phyloP scores from a whole-genome alignment of 2,329 filamentous ascomycete species.

The Eutypa lata region DNA sequence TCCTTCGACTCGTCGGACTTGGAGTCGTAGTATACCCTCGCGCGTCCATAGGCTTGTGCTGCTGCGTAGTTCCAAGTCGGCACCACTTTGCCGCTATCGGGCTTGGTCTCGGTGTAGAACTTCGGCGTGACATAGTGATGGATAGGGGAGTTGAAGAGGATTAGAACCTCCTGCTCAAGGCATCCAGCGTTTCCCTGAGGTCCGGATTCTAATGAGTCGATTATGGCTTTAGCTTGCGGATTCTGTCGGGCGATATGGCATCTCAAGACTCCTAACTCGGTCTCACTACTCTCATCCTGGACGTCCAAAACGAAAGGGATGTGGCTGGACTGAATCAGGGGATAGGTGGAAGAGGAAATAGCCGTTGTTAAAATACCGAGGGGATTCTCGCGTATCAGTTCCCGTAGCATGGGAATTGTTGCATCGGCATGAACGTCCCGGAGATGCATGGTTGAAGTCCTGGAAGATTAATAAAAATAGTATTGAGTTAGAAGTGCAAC shows the following conservation, averaged over 20 bases:
- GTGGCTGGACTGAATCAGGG: constrained; percentile 56
- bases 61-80: constrained; percentile 71
- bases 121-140: constrained; percentile 68
- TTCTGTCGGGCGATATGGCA: constrained; percentile 63
- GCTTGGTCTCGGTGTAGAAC: constrained; percentile 66
- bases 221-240: constrained; percentile 60
- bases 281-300: constrained; percentile 36
- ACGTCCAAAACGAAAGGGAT: constrained; percentile 59
- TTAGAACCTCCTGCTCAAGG: constrained; percentile 53
- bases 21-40: constrained; percentile 50
- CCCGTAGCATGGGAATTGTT: constrained; percentile 44
- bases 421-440: constrained; percentile 50
- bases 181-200: constrained; percentile 17
- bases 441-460: constrained; percentile 53
- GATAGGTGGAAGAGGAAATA: constrained; percentile 45
- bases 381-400: constrained; percentile 57
- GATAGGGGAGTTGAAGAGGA: constrained; percentile 57
- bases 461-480: background rate
- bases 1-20: constrained; percentile 38
- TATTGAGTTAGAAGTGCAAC: background rate
- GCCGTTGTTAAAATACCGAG: constrained; percentile 63
- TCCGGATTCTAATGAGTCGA: constrained; percentile 37
- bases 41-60: constrained; percentile 60
- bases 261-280: constrained; percentile 45
- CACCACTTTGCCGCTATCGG: constrained; percentile 61